Conservation (phyloP, 2,329 filamentous ascomycete genomes). For the Thielaviopsis populi region DNA sequence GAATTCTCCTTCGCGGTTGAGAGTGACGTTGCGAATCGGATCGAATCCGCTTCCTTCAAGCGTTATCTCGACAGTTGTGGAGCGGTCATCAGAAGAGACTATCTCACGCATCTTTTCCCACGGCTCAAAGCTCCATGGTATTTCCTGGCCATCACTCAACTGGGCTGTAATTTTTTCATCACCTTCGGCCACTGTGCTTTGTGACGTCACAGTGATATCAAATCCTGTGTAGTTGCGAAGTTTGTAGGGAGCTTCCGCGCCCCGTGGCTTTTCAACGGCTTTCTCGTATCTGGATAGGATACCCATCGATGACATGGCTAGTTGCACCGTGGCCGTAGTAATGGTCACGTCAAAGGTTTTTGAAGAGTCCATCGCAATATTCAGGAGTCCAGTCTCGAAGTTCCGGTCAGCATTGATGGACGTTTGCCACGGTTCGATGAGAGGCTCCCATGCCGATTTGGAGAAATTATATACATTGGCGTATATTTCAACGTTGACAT, state of each 20-base stretch:
- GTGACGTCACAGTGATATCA: conserved; percentile 59
- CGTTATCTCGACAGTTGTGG: conserved; percentile 63
- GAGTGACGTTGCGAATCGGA: conserved; percentile 67
- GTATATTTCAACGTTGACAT: conserved; percentile 84
- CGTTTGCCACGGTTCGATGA: conserved; percentile 94
- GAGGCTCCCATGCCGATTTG: conserved; percentile 93
- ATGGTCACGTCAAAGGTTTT: conserved; percentile 85
- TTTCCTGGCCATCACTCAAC: conserved; percentile 76
- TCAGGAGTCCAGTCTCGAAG: conserved; percentile 56
- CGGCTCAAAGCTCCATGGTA: conserved; percentile 92
- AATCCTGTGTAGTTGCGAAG: conserved; percentile 96
- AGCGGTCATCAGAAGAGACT: conserved; percentile 66
- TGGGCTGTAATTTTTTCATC: conserved; percentile 47
- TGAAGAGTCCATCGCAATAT: conserved; percentile 73
- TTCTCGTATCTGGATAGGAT: conserved; percentile 71
- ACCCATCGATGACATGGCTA: conserved; percentile 82
- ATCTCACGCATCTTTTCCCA: conserved; percentile 94
- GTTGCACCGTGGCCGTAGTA: conserved; percentile 82
- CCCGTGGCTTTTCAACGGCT: conserved; percentile 85
- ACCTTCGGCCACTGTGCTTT: conserved; percentile 32
- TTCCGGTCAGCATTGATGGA: conserved; percentile 77
- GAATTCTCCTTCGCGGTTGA: conserved; percentile 88
- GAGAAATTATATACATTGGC: conserved; percentile 98
- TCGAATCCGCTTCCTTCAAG: conserved; percentile 93
- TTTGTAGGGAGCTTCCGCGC: conserved; percentile 79